Percentiles rank a stretch among this genome's conserved stretches.
phyloP scores from a whole-genome alignment of 495 filamentous ascomycete species.

The Aspergillus leporis region DNA sequence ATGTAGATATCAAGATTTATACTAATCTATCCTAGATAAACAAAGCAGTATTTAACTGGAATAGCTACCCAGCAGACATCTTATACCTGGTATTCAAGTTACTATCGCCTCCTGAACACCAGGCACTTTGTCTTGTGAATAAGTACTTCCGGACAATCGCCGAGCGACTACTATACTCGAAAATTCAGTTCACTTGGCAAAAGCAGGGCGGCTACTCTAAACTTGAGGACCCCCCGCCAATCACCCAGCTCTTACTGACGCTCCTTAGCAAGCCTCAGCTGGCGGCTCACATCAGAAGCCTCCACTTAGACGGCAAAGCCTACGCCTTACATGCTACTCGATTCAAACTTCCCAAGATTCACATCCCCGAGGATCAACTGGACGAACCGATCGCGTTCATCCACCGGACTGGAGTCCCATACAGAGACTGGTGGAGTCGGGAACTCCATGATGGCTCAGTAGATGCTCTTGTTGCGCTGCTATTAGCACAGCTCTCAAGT shows the following conservation, averaged over 20 bases:
- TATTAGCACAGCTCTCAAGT: conserved; percentile 17
- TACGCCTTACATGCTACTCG: background rate
- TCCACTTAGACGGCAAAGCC: conserved; percentile 11
- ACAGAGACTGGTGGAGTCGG: conserved; percentile 18
- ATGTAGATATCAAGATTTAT: too few species aligned
- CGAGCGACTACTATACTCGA: conserved; percentile 20
- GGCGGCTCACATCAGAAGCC: conserved; percentile 18
- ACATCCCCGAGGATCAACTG: conserved; percentile 11
- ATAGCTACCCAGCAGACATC: too few species aligned
- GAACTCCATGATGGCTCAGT: conserved; percentile 16
- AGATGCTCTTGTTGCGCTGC: conserved; percentile 24
- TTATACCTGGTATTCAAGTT: conserved; percentile 13
- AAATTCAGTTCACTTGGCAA: conserved; percentile 22
- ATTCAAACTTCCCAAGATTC: conserved; percentile 7
- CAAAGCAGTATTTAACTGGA: too few species aligned
- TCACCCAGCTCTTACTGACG: conserved; percentile 17
- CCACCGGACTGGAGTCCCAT: conserved; percentile 15
- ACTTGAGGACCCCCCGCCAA: too few species aligned
- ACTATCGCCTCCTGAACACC: conserved; percentile 14
- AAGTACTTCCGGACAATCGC: conserved; percentile 13
- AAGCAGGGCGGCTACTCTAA: too few species aligned
- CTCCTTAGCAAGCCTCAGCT: conserved; percentile 21
- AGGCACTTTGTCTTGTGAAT: conserved; percentile 17
- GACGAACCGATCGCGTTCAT: conserved; percentile 15
- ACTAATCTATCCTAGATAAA: too few species aligned